Percentiles rank a stretch among this genome's conserved stretches.
Evolutionary conservation across 805 yeast species (phyloP).

Genomic region (Jamesozyma jinghongensis): DNA sequence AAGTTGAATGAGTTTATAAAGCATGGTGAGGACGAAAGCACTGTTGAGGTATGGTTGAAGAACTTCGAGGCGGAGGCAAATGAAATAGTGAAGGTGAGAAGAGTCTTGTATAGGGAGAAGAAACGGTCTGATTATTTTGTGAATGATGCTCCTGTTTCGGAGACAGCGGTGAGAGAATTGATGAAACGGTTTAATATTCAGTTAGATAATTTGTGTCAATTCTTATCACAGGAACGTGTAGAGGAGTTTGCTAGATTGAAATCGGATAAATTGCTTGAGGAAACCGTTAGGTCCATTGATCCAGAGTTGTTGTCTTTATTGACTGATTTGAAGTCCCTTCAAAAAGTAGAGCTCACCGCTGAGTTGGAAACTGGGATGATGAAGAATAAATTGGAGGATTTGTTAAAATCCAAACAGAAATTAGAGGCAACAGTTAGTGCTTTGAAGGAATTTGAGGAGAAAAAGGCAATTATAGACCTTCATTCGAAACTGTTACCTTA

Average conservation of each 20-base stretch:
- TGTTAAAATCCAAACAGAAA: slow-evolving; percentile 30
- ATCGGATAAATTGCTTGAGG: slow-evolving; percentile 62
- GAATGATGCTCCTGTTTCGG: slow-evolving; percentile 35
- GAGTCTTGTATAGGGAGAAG: slow-evolving; percentile 36
- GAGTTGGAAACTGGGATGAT: slow-evolving; percentile 32
- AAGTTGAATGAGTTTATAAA: slow-evolving; percentile 61
- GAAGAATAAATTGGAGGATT: slow-evolving; percentile 24
- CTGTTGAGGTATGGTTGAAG: slow-evolving; percentile 32
- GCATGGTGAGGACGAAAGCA: slow-evolving; percentile 40
- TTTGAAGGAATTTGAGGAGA: slow-evolving; percentile 38
- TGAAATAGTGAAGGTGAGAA: slow-evolving; percentile 26
- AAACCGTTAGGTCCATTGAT: slow-evolving; percentile 75
- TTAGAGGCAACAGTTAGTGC: slow-evolving; percentile 42
- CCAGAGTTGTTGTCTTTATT: slow-evolving; percentile 51
- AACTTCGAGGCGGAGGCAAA: slow-evolving; percentile 4
- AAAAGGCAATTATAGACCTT: slow-evolving; percentile 37
- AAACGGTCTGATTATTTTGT: slow-evolving; percentile 44
- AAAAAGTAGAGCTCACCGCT: slow-evolving; percentile 33
- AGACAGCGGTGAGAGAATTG: slow-evolving; percentile 36
- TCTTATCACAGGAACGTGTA: slow-evolving; percentile 90
- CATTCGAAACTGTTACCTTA: slow-evolving; percentile 43
- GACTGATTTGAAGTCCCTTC: slow-evolving; percentile 44
- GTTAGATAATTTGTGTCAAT: slow-evolving; percentile 85
- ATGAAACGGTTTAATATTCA: slow-evolving; percentile 59
- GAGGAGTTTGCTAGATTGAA: slow-evolving; percentile 80